Evolutionary conservation across 768 basidiomycete species (phyloP), one percentile per base, ranked within the genome.

Genomic region (Botryobasidium botryosum): DNA sequence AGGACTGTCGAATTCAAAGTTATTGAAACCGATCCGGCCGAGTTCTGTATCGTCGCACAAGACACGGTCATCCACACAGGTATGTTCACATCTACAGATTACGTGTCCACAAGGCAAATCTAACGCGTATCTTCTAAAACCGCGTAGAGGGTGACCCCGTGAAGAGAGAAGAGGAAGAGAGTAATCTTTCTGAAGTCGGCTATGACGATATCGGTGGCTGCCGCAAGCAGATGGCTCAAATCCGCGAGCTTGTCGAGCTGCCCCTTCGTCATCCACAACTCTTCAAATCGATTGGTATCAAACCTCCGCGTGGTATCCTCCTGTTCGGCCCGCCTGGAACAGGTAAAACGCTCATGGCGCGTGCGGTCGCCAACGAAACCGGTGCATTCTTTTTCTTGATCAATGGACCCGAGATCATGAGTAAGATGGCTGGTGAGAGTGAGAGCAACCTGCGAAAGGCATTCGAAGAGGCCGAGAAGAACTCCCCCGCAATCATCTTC

Each of bases 341-440:
- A 18, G 94, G 94, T 71, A 99, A 97, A 68, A 97, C 94, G 5
- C 74, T 99, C 53, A 99, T 99, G 92, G 94, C 94, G 42, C 80
- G 94, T 54, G 94, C 94, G 5, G 94, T 99, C 38, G 94, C 94
- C 51, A 99, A 99, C 61, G 94, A 99, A 65, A 99, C 94, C 23
- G 94, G 94, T 40, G 94, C 94, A 13, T 99, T 99, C 75, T 99
- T 99, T 74, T 99, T 99, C 79, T 68, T 97, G 41, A 99, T 99
- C 67, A 99, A 97, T 58, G 94, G 94, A 44, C 94, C 94, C 42
- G 94, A 99, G 64, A 97, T 99, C 61, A 99, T 99, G 94, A 86
- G 82, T 55, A 97, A 99, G 71, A 99, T 99, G 94, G 94, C 94
- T 43, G 94, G 94, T 53, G 94, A 99, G 67, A 80, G 77, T 59